Percentiles rank a stretch among this genome's conserved stretches.
Evolutionary conservation across 306 rosid genomes (phyloP).

Genomic region (Rubus parviflorus): DNA sequence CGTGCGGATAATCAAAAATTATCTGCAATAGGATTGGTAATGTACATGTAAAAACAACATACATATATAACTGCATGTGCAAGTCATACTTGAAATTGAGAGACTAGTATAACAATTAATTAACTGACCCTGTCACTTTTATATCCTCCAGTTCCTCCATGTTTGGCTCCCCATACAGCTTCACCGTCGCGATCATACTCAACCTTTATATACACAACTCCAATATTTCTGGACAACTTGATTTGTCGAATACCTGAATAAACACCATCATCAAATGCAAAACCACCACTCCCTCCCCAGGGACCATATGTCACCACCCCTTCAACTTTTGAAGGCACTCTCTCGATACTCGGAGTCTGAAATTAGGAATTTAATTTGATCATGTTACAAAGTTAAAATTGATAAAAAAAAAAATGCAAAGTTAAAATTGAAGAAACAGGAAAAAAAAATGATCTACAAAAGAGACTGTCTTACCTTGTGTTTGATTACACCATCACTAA

Average conservation of each 20-base stretch:
- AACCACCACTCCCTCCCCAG: constrained; percentile 81
- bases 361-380: neutral
- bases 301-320: constrained; percentile 71
- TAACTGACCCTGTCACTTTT: constrained; percentile 69
- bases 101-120: neutral
- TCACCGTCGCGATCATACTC: constrained; percentile 72
- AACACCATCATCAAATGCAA: constrained; percentile 68
- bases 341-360: constrained; percentile 35
- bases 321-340: constrained; percentile 47
- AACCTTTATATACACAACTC: constrained; percentile 66
- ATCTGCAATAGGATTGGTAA: constrained; percentile 49
- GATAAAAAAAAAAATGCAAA: neutral
- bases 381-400: neutral
- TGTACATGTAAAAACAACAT: neutral
- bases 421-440: neutral
- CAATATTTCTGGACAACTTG: constrained; percentile 55
- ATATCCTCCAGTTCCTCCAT: constrained; percentile 85
- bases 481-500: constrained; percentile 34
- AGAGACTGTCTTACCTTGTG: constrained; percentile 36
- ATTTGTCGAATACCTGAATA: constrained; percentile 69
- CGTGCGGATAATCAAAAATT: constrained; percentile 68
- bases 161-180: constrained; percentile 61
- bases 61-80: neutral
- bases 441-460: neutral
- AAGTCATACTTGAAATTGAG: neutral